Base-by-base conservation (phyloP, 768 basidiomycete species). In the Hypsizygus marmoreus region DNA sequence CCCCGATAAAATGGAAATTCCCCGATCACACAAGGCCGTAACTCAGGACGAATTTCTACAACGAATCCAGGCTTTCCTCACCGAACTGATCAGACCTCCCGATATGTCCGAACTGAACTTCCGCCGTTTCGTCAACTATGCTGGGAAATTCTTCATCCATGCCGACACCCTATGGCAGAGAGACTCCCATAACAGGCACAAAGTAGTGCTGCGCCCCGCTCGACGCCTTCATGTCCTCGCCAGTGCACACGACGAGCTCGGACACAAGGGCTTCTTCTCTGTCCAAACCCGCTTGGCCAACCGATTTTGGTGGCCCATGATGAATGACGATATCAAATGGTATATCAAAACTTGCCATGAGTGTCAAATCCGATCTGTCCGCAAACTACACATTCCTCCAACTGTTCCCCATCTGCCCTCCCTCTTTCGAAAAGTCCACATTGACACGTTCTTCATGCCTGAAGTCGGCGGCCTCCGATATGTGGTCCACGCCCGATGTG, bases 261-360 rank as follows among this genome's bases (percentile, higher is more conserved):
- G 53, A 1, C 59, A 65, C 24, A 40, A 52, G 2, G 49, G 56
- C 7, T 17, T 44, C 3, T 34, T 48, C 24, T 42, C 44, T 0
- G 53, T 48, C 10, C n/a, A 14, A 9, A 14, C 34, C 25, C 10
- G 33, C 17, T 10, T 42, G 46, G 20, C 25, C 32, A 23, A 39
- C 9, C 34, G 56, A 4, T 62, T 60, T 37, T 68, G 56, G 57
- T 62, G 50, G 52, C 56, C 53, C 3, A 42, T 40, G 1, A 5
- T 64, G 1, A 53, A 61, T 10, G 37, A 28, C 3, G 64, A 71
- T 33, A 50, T 70, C 3, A 33, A 43, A 16, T 67, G 66, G 64
- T 69, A 56, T 37, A 26, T 69, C 6, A 53, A 57, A n/a, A 62
- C 62, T 11, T 69, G 70, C 31, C 64, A 65, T 39, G 29, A 57